phyloP scores from a whole-genome alignment of 2,329 filamentous ascomycete species.

The Alternaria consortialis region DNA sequence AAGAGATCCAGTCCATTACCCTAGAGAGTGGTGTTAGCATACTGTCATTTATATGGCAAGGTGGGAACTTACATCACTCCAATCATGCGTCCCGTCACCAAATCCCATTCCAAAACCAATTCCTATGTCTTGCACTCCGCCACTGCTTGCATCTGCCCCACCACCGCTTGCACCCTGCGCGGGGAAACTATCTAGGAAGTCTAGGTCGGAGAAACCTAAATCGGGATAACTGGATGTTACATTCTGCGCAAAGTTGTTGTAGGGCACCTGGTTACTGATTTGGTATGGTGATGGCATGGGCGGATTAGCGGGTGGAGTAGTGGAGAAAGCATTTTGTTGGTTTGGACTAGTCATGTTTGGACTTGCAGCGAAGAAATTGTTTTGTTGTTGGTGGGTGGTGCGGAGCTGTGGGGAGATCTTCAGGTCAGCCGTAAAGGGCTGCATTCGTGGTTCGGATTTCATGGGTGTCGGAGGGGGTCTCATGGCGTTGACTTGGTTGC shows the following conservation, averaged over 20 bases:
- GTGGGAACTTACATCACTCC: conserved; percentile 43
- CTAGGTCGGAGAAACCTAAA: conserved; percentile 58
- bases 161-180: conserved; percentile 33
- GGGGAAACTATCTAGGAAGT: conserved; percentile 64
- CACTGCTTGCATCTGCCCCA: conserved; percentile 48
- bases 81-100: conserved; percentile 66
- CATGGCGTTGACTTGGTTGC: conserved; percentile 48
- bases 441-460: conserved; percentile 36
- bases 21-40: not conserved
- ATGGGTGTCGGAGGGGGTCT: conserved; percentile 41
- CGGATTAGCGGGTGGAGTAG: conserved; percentile 8
- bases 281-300: conserved; percentile 40
- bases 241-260: conserved; percentile 41
- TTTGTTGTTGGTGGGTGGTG: conserved; percentile 20
- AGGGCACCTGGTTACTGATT: conserved; percentile 37
- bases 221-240: conserved; percentile 43
- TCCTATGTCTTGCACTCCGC: conserved; percentile 65
- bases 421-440: conserved; percentile 37
- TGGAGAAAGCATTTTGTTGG: conserved; percentile 24
- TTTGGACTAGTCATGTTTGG: conserved; percentile 28
- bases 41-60: not conserved
- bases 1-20: conserved; percentile 61
- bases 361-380: conserved; percentile 14
- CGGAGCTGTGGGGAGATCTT: conserved; percentile 50
- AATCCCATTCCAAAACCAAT: conserved; percentile 63